Evolutionary conservation across 1,284 basidiomycete genomes (phyloP).

Genomic region (Rhizoctonia solani): DNA sequence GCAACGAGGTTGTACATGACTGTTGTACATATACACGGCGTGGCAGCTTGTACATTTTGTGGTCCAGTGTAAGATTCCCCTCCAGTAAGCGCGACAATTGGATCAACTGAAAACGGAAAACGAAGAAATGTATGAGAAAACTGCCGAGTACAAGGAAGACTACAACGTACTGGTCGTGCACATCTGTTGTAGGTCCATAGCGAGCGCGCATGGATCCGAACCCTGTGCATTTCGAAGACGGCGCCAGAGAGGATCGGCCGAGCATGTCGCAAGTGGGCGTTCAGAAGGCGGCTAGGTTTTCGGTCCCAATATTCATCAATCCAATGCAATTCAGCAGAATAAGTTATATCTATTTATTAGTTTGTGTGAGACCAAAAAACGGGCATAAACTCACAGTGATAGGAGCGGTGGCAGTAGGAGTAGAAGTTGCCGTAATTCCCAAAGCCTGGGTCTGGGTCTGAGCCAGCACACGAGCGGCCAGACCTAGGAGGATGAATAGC

Average conservation of each 20-base stretch:
- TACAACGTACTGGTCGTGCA: constrained; percentile 26
- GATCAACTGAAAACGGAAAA: constrained; percentile 6
- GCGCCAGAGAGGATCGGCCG: constrained; percentile 27
- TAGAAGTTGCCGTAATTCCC: constrained; percentile 7
- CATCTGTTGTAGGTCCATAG: constrained; percentile 19
- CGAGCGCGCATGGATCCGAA: constrained; percentile 14
- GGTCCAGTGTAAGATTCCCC: constrained; percentile 25
- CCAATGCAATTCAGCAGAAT: not conserved
- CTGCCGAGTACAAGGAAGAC: not conserved
- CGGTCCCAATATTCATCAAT: not conserved
- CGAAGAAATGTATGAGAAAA: not conserved
- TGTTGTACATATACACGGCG: constrained; percentile 17
- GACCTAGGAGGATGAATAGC: not conserved
- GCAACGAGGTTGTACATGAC: constrained; percentile 8
- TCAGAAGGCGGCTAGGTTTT: constrained; percentile 4
- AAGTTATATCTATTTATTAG: not conserved
- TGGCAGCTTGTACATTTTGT: constrained; percentile 11
- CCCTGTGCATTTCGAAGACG: constrained; percentile 17
- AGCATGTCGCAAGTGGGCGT: constrained; percentile 28
- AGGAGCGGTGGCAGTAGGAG: not conserved
- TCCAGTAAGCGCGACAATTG: constrained; percentile 8
- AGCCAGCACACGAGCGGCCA: constrained; percentile 7
- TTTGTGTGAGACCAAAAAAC: not conserved
- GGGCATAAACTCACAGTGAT: constrained; percentile 1
- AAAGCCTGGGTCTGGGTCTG: constrained; percentile 17